phyloP scores from a whole-genome alignment of 2,329 filamentous ascomycete genomes.

The Pseudogymnoascus sp. region DNA sequence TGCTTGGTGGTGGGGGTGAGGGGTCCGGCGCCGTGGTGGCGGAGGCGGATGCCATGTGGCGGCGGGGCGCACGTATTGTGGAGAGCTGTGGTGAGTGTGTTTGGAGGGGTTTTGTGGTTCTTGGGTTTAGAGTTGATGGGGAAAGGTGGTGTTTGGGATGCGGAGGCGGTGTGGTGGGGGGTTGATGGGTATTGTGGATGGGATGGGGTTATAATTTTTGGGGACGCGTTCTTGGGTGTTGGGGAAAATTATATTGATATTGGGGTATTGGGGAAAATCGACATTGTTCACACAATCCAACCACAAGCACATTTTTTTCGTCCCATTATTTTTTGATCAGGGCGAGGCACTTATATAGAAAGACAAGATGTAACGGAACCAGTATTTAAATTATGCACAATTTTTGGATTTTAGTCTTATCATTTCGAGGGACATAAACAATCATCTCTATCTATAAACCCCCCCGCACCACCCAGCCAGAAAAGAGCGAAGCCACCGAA shows the following conservation, averaged over 20 bases:
- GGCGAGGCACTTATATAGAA: neutral
- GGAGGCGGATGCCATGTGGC: neutral
- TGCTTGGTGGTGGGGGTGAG: neutral
- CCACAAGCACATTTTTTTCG: neutral
- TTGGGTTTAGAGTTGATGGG: neutral
- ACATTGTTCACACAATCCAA: neutral
- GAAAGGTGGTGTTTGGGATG: neutral
- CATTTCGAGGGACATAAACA: conserved; percentile 7
- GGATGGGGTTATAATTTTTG: neutral
- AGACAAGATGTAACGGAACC: neutral
- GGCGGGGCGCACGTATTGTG: conserved; percentile 11
- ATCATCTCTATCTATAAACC: conserved; percentile 6
- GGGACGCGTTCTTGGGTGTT: neutral
- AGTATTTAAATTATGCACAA: conserved; percentile 1
- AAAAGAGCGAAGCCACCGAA: neutral
- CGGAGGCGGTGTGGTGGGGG: neutral
- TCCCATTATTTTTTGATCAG: neutral
- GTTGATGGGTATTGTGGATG: conserved; percentile 3
- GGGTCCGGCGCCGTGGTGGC: neutral
- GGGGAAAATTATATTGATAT: neutral
- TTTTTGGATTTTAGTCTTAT: conserved; percentile 6
- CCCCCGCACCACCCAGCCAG: neutral
- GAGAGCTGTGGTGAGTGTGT: neutral
- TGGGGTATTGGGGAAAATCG: neutral
- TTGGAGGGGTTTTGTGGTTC: neutral